Conservation (phyloP, 116 monocot species). For the Trichopus zeylanicus region DNA sequence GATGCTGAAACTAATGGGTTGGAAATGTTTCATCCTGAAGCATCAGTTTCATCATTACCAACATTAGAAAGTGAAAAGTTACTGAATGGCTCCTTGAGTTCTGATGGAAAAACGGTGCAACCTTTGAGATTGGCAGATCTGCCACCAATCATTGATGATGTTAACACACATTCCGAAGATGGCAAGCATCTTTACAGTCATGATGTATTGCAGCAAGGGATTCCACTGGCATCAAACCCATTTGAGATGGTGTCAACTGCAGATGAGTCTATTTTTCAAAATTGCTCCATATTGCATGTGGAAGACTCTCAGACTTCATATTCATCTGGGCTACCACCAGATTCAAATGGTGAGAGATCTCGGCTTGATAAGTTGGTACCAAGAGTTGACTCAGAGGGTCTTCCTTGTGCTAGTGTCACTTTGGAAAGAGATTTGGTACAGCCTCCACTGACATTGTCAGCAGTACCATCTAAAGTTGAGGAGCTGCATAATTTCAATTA, state of each 20-base stretch:
- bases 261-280: constrained; percentile 5
- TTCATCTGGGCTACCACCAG: not conserved
- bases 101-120: constrained; percentile 11
- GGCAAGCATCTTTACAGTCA: too few species aligned
- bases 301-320: not conserved
- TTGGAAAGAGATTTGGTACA: constrained; percentile 8
- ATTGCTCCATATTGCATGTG: not conserved
- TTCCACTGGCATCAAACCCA: constrained; percentile 2
- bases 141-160: constrained; percentile 16
- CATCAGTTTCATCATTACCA: not conserved
- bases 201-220: not conserved
- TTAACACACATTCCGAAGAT: constrained; percentile 13
- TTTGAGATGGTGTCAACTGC: not conserved
- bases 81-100: constrained; percentile 6
- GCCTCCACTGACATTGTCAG: constrained; percentile 17
- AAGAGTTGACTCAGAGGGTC: constrained; percentile 19
- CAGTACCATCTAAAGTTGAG: constrained; percentile 12
- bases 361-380: constrained; percentile 14
- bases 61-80: constrained; percentile 2
- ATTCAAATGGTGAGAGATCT: constrained; percentile 9
- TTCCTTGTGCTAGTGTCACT: constrained; percentile 5
- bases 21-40: constrained; percentile 1
- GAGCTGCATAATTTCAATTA: constrained; percentile 10
- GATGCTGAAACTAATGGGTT: not conserved
- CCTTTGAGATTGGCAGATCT: constrained; percentile 23